A percentile compares a stretch with the other conserved stretches of the same genome.
Conservation (phyloP, 106 monocot species). For the Vanilla planifolia region DNA sequence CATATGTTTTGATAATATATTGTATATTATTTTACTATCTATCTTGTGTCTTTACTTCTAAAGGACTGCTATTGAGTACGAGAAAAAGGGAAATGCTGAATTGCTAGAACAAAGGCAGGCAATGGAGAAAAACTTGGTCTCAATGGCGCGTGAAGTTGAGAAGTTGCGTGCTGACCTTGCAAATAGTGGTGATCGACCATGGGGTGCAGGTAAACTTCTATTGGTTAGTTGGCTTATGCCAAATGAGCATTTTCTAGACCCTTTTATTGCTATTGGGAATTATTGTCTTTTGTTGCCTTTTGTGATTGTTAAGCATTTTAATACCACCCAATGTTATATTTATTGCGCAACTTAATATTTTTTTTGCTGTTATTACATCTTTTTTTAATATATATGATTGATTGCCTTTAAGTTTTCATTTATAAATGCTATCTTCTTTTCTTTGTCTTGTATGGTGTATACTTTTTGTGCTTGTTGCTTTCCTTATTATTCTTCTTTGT, state of each 20-base stretch:
- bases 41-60: background rate
- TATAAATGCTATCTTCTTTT: background rate
- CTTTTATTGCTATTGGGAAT: no score
- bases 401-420: background rate
- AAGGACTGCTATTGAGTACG: slow-evolving; percentile 69
- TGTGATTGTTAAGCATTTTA: background rate
- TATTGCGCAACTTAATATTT: no score
- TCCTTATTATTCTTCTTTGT: background rate
- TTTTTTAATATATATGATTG: background rate
- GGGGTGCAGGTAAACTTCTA: slow-evolving; percentile 29
- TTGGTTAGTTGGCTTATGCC: background rate
- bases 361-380: background rate
- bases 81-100: slow-evolving; percentile 73
- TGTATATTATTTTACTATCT: background rate
- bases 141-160: slow-evolving; percentile 68
- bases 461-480: background rate
- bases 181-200: slow-evolving; percentile 27
- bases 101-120: slow-evolving; percentile 50
- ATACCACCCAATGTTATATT: background rate
- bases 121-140: slow-evolving; percentile 63
- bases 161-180: slow-evolving; percentile 38
- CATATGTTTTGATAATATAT: background rate
- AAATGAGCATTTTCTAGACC: background rate
- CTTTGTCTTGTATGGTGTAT: background rate
- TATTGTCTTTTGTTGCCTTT: background rate